Evolutionary conservation across 2,329 filamentous ascomycete genomes (phyloP), one percentile per base, ranked within the genome.

Genomic region (Periconia sp.): DNA sequence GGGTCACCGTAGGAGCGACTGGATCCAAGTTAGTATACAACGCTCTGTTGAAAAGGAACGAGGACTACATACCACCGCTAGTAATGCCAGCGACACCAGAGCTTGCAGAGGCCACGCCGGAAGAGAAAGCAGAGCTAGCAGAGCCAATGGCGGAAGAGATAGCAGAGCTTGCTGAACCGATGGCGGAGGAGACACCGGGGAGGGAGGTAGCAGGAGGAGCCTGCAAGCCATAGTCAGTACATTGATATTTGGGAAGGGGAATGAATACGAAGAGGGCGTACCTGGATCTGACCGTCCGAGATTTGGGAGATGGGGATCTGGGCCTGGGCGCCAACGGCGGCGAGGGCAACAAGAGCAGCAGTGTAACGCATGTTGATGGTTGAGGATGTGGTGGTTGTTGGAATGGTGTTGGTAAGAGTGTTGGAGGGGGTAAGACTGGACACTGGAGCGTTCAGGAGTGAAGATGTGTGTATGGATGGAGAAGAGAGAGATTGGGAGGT

Each of bases 261-360:
- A 27, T 3, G n/a, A n/a, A n/a, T n/a, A n/a, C n/a, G 17, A 14
- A 31, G 6, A 27, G 7, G 35, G 20, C 52, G 18, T 40, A 51
- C 71, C 63, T 74, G 71, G 58, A 73, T 70, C 68, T 74, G 71
- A 45, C 71, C 71, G 52, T 74, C 71, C 52, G 58, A 60, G 60
- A 74, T 74, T 66, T 74, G 70, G 49, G 67, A 63, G 65, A 74
- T 73, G 55, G 68, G 63, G 54, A 57, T 55, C 65, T 69, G 66
- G 47, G 67, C 69, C 31, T 54, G 13, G 54, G 63, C 64, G 52
- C 59, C 68, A 54, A 61, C 54, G 53, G 63, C 65, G 50, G 66
- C 67, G 56, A 69, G 41, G 59, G 62, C 55, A 59, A 65, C 58
- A 51, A 71, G 49, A 45, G 60, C 60, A 48, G 66, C 55, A 46